Base-by-base conservation (phyloP, 768 basidiomycete genomes). In the Xanthoconium stramineum region DNA sequence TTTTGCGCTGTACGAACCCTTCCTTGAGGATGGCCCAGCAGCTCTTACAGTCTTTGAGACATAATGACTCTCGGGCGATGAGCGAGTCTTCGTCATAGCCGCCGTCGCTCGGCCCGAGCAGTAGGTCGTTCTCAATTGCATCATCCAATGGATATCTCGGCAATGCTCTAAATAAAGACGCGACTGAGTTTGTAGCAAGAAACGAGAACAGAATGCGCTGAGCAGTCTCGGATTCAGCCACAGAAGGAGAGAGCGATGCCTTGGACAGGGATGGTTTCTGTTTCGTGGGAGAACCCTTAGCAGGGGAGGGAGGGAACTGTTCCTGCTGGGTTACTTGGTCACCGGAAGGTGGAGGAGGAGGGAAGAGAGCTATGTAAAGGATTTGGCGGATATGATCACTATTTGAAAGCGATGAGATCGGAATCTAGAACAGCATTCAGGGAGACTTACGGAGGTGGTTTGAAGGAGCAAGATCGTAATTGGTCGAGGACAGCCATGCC, bases 321-420 rank as follows among this genome's bases (percentile, higher is more conserved):
- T 66, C 66, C 15, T 63, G 60, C 13, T 66, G 61, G 40, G 50
- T 55, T 11, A 47, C 53, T 32, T 57, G 50, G 47, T 68, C 65
- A 0, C 35, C 42, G n/a, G 61, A 19, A 32, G 55, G n/a, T 5
- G 61, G 55, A 0, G 67, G 68, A 7, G 79, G 74, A 7, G 85
- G 80, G 60, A 85, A 86, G 20, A 91, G 76, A n/a, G 85, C 77
- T 36, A 90, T 83, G 66, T 83, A 91, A 28, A 89, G 70, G 14
- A 89, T 73, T 52, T 88, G 86, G 37, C 85, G 78, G 46, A 91
- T 69, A 61, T 88, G 88, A 29, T 80, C 73, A 20, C 86, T 88
- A 53, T 59, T 17, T 15, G 33, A 35, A 49, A 35, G 56, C 38
- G 56, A 44, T 65, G 53, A 59, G 48, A 51, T 50, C 50, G 62